Percentiles rank a stretch among this genome's conserved stretches.
Evolutionary conservation across 139 green algal genomes (phyloP).

Genomic region (Pleodorina starrii): DNA sequence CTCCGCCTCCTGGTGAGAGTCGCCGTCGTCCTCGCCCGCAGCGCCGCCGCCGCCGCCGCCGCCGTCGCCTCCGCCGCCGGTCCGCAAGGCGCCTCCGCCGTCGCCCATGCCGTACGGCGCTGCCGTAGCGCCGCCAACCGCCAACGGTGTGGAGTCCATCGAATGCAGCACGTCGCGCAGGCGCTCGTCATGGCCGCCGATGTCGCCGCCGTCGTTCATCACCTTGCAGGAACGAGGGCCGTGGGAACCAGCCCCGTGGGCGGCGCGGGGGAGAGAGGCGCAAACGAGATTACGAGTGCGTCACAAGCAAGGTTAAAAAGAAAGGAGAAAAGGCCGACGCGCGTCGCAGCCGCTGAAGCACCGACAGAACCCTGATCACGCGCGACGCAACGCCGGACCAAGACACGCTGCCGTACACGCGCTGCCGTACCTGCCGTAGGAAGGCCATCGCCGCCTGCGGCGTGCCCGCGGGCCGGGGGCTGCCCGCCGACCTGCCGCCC

Average conservation of each 20-base stretch:
- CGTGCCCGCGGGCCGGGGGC: slow-evolving; percentile 2
- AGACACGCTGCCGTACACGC: too few relatives aligned
- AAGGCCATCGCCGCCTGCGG: slow-evolving; percentile 34
- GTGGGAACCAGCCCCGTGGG: too few relatives aligned
- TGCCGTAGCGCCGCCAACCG: neutral
- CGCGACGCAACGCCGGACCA: too few relatives aligned
- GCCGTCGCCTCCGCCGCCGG: neutral
- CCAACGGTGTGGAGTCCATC: neutral
- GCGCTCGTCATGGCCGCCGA: slow-evolving; percentile 4
- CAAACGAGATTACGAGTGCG: too few relatives aligned
- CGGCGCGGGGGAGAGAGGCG: too few relatives aligned
- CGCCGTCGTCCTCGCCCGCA: neutral
- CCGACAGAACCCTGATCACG: too few relatives aligned
- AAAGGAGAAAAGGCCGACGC: too few relatives aligned
- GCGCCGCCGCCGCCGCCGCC: neutral
- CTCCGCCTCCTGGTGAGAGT: too few relatives aligned
- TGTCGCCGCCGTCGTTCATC: slow-evolving; percentile 14
- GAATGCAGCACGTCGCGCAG: neutral
- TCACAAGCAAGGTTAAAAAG: too few relatives aligned
- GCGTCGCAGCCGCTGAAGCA: too few relatives aligned
- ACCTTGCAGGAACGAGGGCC: too few relatives aligned
- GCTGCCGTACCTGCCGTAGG: neutral
- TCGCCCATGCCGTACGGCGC: neutral
- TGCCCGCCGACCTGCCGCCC: neutral
- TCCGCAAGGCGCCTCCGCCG: neutral